These are phyloP conservation scores for Jamesozyma lodderae DNA, from an alignment of 805 yeast genomes.

Conservation along the genomic window DNA sequence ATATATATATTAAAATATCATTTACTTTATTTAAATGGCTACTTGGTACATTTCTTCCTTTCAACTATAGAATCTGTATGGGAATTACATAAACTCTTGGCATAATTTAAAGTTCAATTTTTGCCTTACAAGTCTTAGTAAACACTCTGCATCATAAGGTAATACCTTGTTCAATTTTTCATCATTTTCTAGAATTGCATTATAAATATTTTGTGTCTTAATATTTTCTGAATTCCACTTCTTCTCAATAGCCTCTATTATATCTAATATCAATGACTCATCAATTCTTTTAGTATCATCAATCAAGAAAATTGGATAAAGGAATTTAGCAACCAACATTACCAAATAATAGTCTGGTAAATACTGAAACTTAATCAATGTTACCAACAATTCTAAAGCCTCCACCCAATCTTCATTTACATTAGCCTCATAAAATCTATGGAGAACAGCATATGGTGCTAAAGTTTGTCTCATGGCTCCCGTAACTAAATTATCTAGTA, in stretches of 20 bases:
- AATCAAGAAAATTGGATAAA: constrained; percentile 22
- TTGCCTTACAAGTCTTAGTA: constrained; percentile 17
- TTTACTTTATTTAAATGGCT: neutral
- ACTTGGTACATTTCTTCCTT: too few relatives aligned
- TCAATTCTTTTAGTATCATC: constrained; percentile 15
- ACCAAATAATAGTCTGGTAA: constrained; percentile 24
- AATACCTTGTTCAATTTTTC: constrained; percentile 3
- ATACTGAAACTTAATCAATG: constrained; percentile 22
- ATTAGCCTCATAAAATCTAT: constrained; percentile 37
- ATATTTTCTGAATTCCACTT: constrained; percentile 17
- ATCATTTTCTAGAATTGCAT: constrained; percentile 8
- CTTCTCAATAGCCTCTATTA: constrained; percentile 20
- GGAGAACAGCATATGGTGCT: constrained; percentile 61
- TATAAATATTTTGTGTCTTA: constrained; percentile 15
- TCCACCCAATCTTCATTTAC: constrained; percentile 19
- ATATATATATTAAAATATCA: neutral
- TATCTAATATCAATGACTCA: constrained; percentile 16
- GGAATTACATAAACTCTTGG: constrained; percentile 26
- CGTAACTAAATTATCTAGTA: constrained; percentile 32
- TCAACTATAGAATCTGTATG: too few relatives aligned
- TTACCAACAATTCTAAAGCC: constrained; percentile 17
- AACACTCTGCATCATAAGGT: constrained; percentile 13
- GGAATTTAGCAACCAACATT: constrained; percentile 19
- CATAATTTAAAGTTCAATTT: constrained; percentile 23
- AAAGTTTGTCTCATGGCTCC: constrained; percentile 59